These are phyloP conservation scores for Diplodia intermedia DNA, from an alignment of 2,329 filamentous ascomycete genomes.

Conservation along the genomic window DNA sequence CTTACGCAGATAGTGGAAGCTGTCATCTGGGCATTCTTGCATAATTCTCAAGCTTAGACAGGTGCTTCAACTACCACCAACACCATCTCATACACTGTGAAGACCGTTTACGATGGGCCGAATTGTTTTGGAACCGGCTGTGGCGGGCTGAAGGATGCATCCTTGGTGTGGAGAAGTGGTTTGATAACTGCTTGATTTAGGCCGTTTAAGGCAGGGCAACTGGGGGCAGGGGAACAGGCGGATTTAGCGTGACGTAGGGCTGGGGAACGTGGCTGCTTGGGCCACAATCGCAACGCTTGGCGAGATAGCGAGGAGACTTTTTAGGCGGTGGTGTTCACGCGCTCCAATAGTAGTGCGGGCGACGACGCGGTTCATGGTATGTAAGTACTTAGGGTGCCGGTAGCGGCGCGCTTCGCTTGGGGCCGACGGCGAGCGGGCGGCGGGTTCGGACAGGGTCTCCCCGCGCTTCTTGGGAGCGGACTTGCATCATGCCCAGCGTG, in stretches of 20 bases:
- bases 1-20: too few species aligned
- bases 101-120: too few species aligned
- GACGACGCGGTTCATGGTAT: not conserved
- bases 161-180: not conserved
- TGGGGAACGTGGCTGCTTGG: slow-evolving; percentile 12
- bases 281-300: not conserved
- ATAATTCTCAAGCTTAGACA: too few species aligned
- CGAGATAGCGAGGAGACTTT: not conserved
- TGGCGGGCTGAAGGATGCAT: not conserved
- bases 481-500: slow-evolving; percentile 29
- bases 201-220: not conserved
- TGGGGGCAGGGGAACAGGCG: slow-evolving; percentile 1
- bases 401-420: slow-evolving; percentile 20
- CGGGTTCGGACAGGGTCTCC: slow-evolving; percentile 4
- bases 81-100: too few species aligned
- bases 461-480: slow-evolving; percentile 5
- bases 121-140: too few species aligned
- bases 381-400: not conserved
- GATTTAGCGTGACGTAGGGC: slow-evolving; percentile 13
- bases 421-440: not conserved
- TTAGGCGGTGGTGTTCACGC: not conserved
- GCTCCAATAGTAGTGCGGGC: too few species aligned
- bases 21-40: too few species aligned
- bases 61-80: too few species aligned
- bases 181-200: not conserved